Conservation (phyloP, 2,329 filamentous ascomycete genomes). For the Phyllosticta ampelicida region DNA sequence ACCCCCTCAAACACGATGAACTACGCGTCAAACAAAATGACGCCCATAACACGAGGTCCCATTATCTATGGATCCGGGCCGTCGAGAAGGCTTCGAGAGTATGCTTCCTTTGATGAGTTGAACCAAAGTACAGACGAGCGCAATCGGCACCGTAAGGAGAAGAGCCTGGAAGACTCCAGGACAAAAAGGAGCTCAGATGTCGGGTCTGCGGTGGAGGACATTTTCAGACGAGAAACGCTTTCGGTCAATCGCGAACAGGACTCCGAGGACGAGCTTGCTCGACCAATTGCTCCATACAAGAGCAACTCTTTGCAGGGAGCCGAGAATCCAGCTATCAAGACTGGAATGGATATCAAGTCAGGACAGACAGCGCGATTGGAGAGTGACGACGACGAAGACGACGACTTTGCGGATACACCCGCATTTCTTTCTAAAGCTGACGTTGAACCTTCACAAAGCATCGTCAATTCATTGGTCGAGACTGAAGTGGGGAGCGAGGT, state of each 20-base stretch:
- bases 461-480: background rate
- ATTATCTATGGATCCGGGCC: background rate
- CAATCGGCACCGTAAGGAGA: background rate
- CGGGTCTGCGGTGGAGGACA: background rate
- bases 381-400: no score
- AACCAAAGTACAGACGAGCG: background rate
- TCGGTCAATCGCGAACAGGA: no score
- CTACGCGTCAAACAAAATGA: background rate
- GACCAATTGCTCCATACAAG: no score
- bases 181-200: background rate
- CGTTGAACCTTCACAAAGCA: background rate
- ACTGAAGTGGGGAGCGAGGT: background rate
- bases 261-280: no score
- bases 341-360: no score
- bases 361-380: no score
- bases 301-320: no score
- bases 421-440: background rate
- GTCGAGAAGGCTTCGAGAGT: background rate
- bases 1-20: background rate
- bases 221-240: no score
- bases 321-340: no score
- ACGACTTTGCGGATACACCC: no score
- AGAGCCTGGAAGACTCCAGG: background rate
- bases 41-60: background rate
- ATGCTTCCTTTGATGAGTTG: background rate